These are phyloP conservation scores for Daedaleopsis sinensis DNA, from an alignment of 768 basidiomycete genomes.

Conservation along the genomic window DNA sequence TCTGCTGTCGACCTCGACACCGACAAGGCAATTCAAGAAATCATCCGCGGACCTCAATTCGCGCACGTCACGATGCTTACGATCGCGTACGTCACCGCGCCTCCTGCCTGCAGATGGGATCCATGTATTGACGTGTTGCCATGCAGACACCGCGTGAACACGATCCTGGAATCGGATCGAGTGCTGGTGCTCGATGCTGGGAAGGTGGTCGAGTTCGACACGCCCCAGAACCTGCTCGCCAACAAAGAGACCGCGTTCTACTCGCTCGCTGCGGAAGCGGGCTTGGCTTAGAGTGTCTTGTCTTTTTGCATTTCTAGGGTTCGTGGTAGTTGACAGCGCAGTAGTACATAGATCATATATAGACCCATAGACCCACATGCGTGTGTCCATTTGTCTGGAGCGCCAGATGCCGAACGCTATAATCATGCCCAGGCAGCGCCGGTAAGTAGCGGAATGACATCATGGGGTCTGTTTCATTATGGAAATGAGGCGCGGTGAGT, in stretches of 20 bases:
- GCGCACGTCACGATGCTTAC: conserved; percentile 80
- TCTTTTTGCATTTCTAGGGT: background rate
- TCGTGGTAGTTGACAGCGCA: background rate
- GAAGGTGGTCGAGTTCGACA: conserved; percentile 81
- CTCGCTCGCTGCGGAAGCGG: conserved; percentile 67
- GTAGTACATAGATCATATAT: too few species aligned
- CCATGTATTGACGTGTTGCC: background rate
- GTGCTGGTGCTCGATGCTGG: conserved; percentile 85
- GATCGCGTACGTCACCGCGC: conserved; percentile 64
- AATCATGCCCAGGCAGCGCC: too few species aligned
- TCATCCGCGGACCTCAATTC: conserved; percentile 82
- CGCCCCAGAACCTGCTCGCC: conserved; percentile 65
- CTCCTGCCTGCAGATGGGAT: background rate
- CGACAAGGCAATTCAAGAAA: conserved; percentile 85
- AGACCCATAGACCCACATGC: too few species aligned
- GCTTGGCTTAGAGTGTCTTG: conserved; percentile 28
- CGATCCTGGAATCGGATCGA: conserved; percentile 79
- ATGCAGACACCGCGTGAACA: conserved; percentile 75
- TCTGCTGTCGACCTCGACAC: conserved; percentile 92
- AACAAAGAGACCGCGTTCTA: conserved; percentile 60
- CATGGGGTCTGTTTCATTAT: too few species aligned
- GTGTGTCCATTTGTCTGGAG: too few species aligned
- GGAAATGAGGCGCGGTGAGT: too few species aligned
- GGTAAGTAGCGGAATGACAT: too few species aligned
- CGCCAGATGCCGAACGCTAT: too few species aligned